Conservation (phyloP, 2,329 filamentous ascomycete species). For the Xylariaceae sp. region DNA sequence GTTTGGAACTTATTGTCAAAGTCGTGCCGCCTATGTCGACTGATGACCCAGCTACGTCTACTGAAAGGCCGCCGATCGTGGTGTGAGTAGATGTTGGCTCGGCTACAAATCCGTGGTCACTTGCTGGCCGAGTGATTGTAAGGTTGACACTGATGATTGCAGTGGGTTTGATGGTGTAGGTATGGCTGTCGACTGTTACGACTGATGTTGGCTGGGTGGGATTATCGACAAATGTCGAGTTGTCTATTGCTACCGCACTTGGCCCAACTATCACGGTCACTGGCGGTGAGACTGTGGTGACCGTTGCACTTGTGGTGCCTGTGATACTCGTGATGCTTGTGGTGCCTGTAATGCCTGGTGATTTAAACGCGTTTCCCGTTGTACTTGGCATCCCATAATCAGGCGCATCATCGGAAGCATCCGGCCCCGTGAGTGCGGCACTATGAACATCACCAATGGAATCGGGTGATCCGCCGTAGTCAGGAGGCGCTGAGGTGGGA, state of each 20-base stretch:
- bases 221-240: conserved; percentile 40
- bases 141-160: conserved; percentile 42
- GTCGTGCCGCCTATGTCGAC: conserved; percentile 41
- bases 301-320: too few relatives aligned
- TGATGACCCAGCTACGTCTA: conserved; percentile 39
- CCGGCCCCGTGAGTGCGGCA: conserved; percentile 9
- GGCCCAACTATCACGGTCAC: conserved; percentile 43
- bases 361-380: conserved; percentile 14
- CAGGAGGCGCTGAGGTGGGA: conserved; percentile 35
- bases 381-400: conserved; percentile 21
- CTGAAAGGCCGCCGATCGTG: conserved; percentile 36
- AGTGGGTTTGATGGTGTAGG: conserved; percentile 47
- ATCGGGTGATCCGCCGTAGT: conserved; percentile 32
- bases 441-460: conserved; percentile 10
- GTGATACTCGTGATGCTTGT: not conserved
- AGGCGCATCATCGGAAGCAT: conserved; percentile 13
- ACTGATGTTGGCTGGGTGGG: conserved; percentile 34
- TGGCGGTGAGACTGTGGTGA: conserved; percentile 14
- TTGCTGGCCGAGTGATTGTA: conserved; percentile 40
- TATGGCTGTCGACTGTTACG: conserved; percentile 38
- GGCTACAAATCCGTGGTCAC: conserved; percentile 26
- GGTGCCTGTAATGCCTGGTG: conserved; percentile 7
- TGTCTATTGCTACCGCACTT: conserved; percentile 44
- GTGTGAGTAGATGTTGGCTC: conserved; percentile 36
- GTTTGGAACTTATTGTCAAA: conserved; percentile 37